Base-by-base conservation (phyloP, 2,329 filamentous ascomycete genomes). In the Rhinocladiella similis region DNA sequence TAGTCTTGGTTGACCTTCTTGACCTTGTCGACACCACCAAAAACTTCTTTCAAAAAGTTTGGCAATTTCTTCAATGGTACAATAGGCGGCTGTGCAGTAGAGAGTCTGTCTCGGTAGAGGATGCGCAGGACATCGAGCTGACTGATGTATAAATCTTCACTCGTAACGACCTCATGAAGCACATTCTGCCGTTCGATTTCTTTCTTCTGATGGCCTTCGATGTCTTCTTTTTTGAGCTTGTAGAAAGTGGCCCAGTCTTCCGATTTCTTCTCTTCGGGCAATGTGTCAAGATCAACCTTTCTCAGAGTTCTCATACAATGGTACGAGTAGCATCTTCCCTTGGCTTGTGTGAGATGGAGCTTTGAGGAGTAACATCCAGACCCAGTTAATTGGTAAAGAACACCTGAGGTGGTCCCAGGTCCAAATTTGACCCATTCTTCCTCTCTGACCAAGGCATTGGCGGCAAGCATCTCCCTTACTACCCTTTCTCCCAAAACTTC, bases 351-450 rank as follows among this genome's bases (percentile, higher is more conserved):
- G 42, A 80, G 73, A 70, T 99, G 94, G 7, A 97, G 73, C 67
- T 87, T 90, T 1, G 90, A 84, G 3, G 93, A 86, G 72, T 99
- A 99, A 70, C 94, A 99, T 13, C 94, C 94, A 19, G 85, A 85
- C 5, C 92, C 91, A 2, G 92, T 96, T 47, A 99, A 78, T 71
- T 99, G 95, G 81, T 89, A 97, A 43, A 99, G 77, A 3, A 99
- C 92, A 54, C 94, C 95, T 19, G 89, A 92, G 67, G 97, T 85
- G 20, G 82, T 83, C 5, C 88, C 90, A 1, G 83, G 79, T 5
- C 90, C 89, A 69, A 97, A 92, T 69, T 95, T 97, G 63, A 99
- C 88, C 94, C 95, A 99, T 75, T 99, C 95, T 72, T 99, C 94
- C 33, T 97, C 93, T 13, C 87, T 86, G 4, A 95, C 78, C 29